phyloP scores from a whole-genome alignment of 2,329 filamentous ascomycete genomes.

The Aspergillus pseudoterreus region DNA sequence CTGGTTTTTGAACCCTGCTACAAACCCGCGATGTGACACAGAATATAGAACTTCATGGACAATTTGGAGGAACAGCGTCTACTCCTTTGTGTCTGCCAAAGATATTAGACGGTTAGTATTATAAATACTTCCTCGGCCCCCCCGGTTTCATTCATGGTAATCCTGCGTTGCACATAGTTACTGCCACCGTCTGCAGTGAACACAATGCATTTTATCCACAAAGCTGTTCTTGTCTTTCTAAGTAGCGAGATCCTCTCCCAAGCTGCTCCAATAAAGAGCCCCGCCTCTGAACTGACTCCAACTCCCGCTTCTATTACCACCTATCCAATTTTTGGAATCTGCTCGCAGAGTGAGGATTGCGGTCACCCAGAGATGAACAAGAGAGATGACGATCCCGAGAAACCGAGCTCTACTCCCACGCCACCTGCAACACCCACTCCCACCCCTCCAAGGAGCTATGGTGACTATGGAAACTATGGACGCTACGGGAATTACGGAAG shows the following conservation, averaged over 20 bases:
- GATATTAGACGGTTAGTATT: too few species aligned
- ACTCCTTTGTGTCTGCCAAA: too few species aligned
- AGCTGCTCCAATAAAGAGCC: constrained; percentile 5
- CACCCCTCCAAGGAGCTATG: constrained; percentile 6
- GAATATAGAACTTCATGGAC: too few species aligned
- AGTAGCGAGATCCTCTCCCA: constrained; percentile 9
- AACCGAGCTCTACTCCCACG: not conserved
- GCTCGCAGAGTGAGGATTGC: constrained; percentile 4
- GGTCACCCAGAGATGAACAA: not conserved
- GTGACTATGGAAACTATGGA: constrained; percentile 16
- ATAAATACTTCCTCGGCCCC: too few species aligned
- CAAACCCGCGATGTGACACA: too few species aligned
- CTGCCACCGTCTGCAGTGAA: not conserved
- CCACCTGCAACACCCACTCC: constrained; percentile 1
- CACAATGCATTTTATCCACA: constrained; percentile 3
- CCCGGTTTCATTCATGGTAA: too few species aligned
- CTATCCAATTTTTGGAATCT: not conserved
- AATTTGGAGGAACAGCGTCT: too few species aligned
- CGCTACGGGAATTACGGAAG: constrained; percentile 13
- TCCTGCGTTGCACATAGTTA: not conserved
- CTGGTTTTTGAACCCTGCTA: too few species aligned
- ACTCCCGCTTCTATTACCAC: constrained; percentile 3
- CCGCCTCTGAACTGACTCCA: not conserved
- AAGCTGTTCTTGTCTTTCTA: constrained; percentile 9
- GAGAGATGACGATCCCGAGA: not conserved